Conservation (phyloP, 225 moss, liverwort and hornwort species). For the Asterella californica region DNA sequence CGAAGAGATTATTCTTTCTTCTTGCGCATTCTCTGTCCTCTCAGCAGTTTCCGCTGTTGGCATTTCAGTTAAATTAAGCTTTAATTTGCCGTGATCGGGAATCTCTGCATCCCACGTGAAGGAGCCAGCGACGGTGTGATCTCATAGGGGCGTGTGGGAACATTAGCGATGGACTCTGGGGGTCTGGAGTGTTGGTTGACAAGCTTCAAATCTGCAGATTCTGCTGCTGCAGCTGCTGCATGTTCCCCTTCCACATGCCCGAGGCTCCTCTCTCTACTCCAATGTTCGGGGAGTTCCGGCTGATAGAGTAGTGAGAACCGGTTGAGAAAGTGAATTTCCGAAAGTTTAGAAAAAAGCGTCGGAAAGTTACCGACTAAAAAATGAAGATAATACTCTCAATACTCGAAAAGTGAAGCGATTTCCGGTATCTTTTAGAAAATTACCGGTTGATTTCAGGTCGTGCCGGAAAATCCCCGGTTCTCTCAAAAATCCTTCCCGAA, state of each 20-base stretch:
- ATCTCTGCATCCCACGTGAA: conserved; percentile 20
- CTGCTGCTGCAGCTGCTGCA: conserved; percentile 14
- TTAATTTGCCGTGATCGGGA: not conserved
- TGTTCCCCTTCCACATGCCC: conserved; percentile 5
- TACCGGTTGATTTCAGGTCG: no score
- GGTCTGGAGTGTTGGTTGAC: not conserved
- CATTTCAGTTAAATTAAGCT: not conserved
- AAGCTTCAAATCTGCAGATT: conserved; percentile 1
- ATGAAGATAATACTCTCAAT: no score
- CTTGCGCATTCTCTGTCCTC: not conserved
- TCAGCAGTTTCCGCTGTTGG: not conserved
- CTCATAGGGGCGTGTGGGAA: conserved; percentile 13
- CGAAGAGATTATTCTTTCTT: not conserved
- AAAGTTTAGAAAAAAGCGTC: no score
- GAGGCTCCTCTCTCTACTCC: no score
- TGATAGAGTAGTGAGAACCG: no score
- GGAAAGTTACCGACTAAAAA: no score
- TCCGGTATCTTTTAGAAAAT: no score
- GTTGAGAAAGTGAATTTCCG: no score
- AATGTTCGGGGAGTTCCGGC: no score
- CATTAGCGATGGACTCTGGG: not conserved
- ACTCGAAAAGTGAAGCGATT: no score
- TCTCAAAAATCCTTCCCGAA: no score
- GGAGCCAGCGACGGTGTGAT: not conserved
- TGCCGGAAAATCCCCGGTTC: no score